Base-by-base conservation (phyloP, 2,329 filamentous ascomycete species). In the Lojkania enalia region DNA sequence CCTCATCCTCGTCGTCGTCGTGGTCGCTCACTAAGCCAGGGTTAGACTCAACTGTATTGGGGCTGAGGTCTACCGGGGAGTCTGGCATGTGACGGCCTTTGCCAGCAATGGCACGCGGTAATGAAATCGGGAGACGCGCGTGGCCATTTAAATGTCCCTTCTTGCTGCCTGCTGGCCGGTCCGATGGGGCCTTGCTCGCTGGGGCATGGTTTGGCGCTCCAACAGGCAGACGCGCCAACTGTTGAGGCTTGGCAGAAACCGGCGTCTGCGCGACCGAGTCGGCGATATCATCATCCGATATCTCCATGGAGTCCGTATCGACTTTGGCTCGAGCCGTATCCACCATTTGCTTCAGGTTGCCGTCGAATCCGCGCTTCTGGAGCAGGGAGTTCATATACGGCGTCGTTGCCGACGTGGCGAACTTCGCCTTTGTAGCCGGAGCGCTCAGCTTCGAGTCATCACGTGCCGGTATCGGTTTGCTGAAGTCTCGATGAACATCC, bases 1-100 rank as follows among this genome's bases (percentile, higher is more conserved):
- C 68, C 36, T 72, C 71, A 30, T 75, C 71, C 41, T 75, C 74
- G 44, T 77, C 72, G 20, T 74, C 75, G 44, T 77, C 75, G 56
- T 76, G 73, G 49, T 78, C 75, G 52, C 72, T 76, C 25, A 77
- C 73, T 48, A 78, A 60, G 18, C 75, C 75, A 13, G 75, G 75
- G 39, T 74, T 75, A 55, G 72, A 75, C 57, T 77, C 74, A 42
- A 72, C 70, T 2, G 74, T 72, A 46, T 76, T 67, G 21, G 75
- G 75, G 49, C 71, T 75, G 47, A 76, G 66, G 32, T 71, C 70
- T 52, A 69, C 59, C 31, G 66, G 66, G 14, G 66, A 70, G 20
- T 54, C 57, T 42, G 60, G 66, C 50, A 66, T 49, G 42, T 63
- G 61, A 46, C 59, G 52, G 45, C 55, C 54, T 19, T 35, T 36